Evolutionary conservation across 2,329 filamentous ascomycete genomes (phyloP).

Genomic region (Coniella vitis): DNA sequence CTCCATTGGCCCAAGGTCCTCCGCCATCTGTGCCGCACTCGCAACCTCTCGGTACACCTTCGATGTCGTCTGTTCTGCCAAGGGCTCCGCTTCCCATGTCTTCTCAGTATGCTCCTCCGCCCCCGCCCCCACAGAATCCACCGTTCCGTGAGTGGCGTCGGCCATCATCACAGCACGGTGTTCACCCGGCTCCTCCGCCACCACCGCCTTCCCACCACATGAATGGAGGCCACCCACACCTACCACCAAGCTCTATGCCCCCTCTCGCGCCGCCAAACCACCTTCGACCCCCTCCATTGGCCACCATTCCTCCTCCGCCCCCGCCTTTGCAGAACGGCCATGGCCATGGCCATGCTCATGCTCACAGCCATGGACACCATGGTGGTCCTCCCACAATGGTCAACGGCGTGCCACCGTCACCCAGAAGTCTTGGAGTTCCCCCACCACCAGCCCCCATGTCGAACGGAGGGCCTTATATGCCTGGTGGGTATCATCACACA

Average conservation of each 20-base stretch:
- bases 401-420: constrained; percentile 43
- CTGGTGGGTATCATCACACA: constrained; percentile 23
- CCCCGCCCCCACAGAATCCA: constrained; percentile 27
- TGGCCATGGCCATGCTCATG: constrained; percentile 24
- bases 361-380: constrained; percentile 25
- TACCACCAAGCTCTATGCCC: constrained; percentile 19
- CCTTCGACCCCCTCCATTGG: constrained; percentile 43
- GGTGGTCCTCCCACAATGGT: constrained; percentile 23
- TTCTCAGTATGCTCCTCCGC: constrained; percentile 32
- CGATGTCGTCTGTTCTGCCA: constrained; percentile 19
- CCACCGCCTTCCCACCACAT: constrained; percentile 18
- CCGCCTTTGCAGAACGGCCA: constrained; percentile 37
- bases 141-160: constrained; percentile 45
- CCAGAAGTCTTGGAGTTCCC: constrained; percentile 36
- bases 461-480: constrained; percentile 34
- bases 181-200: constrained; percentile 28
- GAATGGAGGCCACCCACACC: constrained; percentile 16
- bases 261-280: constrained; percentile 25
- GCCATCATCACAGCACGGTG: constrained; percentile 39
- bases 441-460: constrained; percentile 28
- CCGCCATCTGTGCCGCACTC: constrained; percentile 17
- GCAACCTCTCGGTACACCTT: constrained; percentile 22
- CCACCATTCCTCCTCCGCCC: constrained; percentile 33
- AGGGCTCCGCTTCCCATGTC: constrained; percentile 27
- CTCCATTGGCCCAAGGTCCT: constrained; percentile 18